Percentiles rank a stretch among this genome's conserved stretches.
phyloP scores from a whole-genome alignment of 768 basidiomycete genomes.

The Trametes cubensis region DNA sequence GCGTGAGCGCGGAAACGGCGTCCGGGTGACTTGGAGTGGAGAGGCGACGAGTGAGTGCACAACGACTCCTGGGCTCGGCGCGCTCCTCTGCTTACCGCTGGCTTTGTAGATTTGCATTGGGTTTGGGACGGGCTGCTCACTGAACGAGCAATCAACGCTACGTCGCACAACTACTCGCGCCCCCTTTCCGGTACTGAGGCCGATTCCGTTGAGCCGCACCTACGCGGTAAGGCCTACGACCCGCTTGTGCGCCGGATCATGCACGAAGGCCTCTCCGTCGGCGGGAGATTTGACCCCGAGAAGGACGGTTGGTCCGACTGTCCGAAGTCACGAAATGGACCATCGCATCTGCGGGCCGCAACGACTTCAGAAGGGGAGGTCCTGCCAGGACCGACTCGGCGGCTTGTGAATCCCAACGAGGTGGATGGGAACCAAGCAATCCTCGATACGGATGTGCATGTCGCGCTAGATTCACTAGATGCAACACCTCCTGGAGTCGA shows the following conservation, averaged over 20 bases:
- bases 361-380: neutral
- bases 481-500: slow-evolving; percentile 25
- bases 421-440: slow-evolving; percentile 22
- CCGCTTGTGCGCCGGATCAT: slow-evolving; percentile 84
- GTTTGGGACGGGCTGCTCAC: slow-evolving; percentile 87
- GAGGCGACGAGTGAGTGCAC: slow-evolving; percentile 63
- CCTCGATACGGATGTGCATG: slow-evolving; percentile 15
- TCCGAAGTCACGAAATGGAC: slow-evolving; percentile 37
- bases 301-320: slow-evolving; percentile 69
- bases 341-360: slow-evolving; percentile 3
- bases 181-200: slow-evolving; percentile 72
- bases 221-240: slow-evolving; percentile 85
- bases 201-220: slow-evolving; percentile 38
- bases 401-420: neutral
- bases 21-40: slow-evolving; percentile 73
- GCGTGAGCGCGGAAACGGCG: slow-evolving; percentile 85
- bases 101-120: slow-evolving; percentile 71
- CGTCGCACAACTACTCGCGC: slow-evolving; percentile 72
- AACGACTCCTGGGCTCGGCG: neutral
- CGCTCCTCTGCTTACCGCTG: neutral
- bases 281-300: slow-evolving; percentile 42
- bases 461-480: slow-evolving; percentile 2
- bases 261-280: slow-evolving; percentile 68
- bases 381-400: slow-evolving; percentile 13
- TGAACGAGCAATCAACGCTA: slow-evolving; percentile 77